phyloP scores from a whole-genome alignment of 1,284 basidiomycete species.

The Cryptococcus wingfieldii region DNA sequence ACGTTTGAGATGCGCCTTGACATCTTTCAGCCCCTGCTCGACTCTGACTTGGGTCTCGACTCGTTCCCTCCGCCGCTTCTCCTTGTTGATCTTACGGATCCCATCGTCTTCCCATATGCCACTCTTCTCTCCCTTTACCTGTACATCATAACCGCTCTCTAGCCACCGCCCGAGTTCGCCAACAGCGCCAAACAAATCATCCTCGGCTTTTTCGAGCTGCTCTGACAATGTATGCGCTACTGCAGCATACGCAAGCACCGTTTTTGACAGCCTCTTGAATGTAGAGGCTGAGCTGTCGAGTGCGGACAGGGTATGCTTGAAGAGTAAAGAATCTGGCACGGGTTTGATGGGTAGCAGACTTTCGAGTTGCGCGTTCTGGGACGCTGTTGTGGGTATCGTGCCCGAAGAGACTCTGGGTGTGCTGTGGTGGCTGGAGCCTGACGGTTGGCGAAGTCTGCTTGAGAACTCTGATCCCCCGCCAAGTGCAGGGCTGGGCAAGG shows the following conservation, averaged over 20 bases:
- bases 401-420: no score
- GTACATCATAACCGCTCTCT: slow-evolving; percentile 35
- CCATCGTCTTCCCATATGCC: slow-evolving; percentile 29
- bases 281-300: slow-evolving; percentile 40
- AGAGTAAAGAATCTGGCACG: slow-evolving; percentile 40
- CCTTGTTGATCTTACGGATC: slow-evolving; percentile 30
- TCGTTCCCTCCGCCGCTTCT: slow-evolving; percentile 30
- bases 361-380: not conserved
- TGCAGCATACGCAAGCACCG: slow-evolving; percentile 27
- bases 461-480: no score
- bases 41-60: slow-evolving; percentile 41
- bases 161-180: slow-evolving; percentile 42
- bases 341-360: slow-evolving; percentile 32
- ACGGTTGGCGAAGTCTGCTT: no score
- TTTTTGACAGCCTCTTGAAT: slow-evolving; percentile 41
- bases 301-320: slow-evolving; percentile 42
- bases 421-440: no score
- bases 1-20: slow-evolving; percentile 43
- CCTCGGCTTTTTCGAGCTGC: slow-evolving; percentile 44
- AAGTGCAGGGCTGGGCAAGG: no score
- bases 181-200: slow-evolving; percentile 35
- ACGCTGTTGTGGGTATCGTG: no score
- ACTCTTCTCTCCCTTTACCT: slow-evolving; percentile 7
- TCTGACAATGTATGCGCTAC: slow-evolving; percentile 33
- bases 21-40: slow-evolving; percentile 27